Base-by-base conservation (phyloP, 2,329 filamentous ascomycete species). In the Calonectria hongkongensis region DNA sequence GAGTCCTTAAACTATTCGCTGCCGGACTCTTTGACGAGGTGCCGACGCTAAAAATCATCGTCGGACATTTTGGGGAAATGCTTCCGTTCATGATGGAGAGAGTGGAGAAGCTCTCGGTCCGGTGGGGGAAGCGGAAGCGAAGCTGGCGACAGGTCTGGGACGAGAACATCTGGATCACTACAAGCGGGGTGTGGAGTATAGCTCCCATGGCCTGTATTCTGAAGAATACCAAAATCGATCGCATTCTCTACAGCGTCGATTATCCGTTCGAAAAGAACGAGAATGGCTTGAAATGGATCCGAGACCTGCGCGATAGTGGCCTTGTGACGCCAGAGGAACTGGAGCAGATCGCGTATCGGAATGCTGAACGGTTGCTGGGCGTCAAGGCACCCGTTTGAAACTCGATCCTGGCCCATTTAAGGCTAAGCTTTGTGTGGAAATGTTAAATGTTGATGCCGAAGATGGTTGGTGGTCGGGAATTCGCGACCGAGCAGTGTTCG, bases 121-220 rank as follows among this genome's bases (percentile, higher is more conserved):
- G 79, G 25, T 82, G 80, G 79, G 82, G 83, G 16, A 75, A 81
- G 15, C 79, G 81, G 70, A 70, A 80, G 70, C 75, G 84, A 3
- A 78, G 81, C 0, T 87, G 91, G 58, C 77, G 81, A 16, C 83
- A 89, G 15, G 88, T 91, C 2, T 92, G 88, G 85, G 84, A 87
- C 58, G 81, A 86, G 71, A 92, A 92, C 70, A 81, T 92, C 13
- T 91, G 88, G 86, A 79, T 92, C 30, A 91, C 89, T 1, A 91
- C 89, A 2, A 88, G 86, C 66, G 90, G 90, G 2, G 86, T 88
- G 69, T 90, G 88, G 79, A 86, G 86, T 33, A 72, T 91, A 21
- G 84, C 82, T 67, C 87, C 86, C 6, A 76, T 92, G 81, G 84
- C 84, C 2, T 86, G 83, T 65, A 77, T 88, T 8, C 70, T 87